These are phyloP conservation scores for Salvia hispanica DNA, from an alignment of 257 asterid genomes.

Conservation along the genomic window DNA sequence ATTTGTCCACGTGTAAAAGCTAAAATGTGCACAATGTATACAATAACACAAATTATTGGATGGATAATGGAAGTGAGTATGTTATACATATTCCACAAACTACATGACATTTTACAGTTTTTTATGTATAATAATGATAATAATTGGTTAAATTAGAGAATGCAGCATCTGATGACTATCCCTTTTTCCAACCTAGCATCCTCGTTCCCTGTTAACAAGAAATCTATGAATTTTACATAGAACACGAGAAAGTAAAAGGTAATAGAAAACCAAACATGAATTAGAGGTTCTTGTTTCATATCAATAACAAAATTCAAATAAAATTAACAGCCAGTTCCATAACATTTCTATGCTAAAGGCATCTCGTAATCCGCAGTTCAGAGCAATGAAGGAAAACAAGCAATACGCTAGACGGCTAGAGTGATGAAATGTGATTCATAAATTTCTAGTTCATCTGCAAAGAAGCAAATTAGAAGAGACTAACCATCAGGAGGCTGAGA, in stretches of 20 bases:
- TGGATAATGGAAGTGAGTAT: constrained; percentile 12
- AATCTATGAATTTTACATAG: too few species aligned
- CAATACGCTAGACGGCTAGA: too few species aligned
- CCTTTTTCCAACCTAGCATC: constrained; percentile 76
- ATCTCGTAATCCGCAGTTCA: not conserved
- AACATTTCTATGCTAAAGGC: not conserved
- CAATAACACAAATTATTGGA: constrained; percentile 32
- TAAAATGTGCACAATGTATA: not conserved
- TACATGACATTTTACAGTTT: constrained; percentile 32
- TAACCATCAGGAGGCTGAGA: constrained; percentile 77
- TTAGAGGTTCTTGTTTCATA: too few species aligned
- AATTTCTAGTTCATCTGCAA: constrained; percentile 7
- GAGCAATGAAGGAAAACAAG: not conserved
- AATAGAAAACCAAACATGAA: too few species aligned
- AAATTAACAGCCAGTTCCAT: too few species aligned
- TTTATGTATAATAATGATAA: constrained; percentile 24
- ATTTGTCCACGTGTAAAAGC: not conserved
- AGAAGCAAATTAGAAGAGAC: constrained; percentile 22
- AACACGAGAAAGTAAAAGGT: not conserved
- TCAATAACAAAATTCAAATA: too few species aligned
- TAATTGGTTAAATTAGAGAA: constrained; percentile 45
- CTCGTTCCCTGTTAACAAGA: constrained; percentile 58
- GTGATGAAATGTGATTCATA: not conserved
- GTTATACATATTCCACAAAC: constrained; percentile 27
- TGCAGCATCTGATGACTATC: constrained; percentile 65